These are phyloP conservation scores for Massarina eburnea DNA, from an alignment of 2,329 filamentous ascomycete species.

Conservation along the genomic window DNA sequence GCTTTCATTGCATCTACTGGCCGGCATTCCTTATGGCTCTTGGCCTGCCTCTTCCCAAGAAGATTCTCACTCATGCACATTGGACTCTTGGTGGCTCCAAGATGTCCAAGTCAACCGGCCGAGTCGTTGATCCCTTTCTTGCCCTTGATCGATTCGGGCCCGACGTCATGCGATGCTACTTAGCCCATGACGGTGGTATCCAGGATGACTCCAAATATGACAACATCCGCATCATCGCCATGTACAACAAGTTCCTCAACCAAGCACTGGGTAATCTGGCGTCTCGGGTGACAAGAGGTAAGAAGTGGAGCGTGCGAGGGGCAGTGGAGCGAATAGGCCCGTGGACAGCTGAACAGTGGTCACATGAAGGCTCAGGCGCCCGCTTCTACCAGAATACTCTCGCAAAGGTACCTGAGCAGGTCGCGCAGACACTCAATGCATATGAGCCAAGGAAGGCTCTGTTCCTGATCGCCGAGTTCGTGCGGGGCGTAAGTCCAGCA, in stretches of 20 bases:
- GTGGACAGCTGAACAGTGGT: constrained; percentile 30
- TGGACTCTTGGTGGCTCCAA: constrained; percentile 92
- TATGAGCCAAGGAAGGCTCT: constrained; percentile 33
- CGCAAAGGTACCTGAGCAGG: constrained; percentile 16
- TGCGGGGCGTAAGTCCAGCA: constrained; percentile 27
- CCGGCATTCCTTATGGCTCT: constrained; percentile 92
- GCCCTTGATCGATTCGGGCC: constrained; percentile 86
- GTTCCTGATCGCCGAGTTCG: constrained; percentile 27
- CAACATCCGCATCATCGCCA: constrained; percentile 71
- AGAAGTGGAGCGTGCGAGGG: constrained; percentile 67
- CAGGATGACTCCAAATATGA: constrained; percentile 80
- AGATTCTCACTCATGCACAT: constrained; percentile 85
- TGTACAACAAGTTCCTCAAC: constrained; percentile 79
- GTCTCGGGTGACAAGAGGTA: constrained; percentile 67
- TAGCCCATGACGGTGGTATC: constrained; percentile 78
- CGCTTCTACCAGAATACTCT: constrained; percentile 44
- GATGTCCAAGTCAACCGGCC: constrained; percentile 95
- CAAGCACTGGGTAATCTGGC: constrained; percentile 79
- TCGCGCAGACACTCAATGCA: constrained; percentile 25
- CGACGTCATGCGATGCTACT: constrained; percentile 86
- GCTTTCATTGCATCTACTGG: constrained; percentile 97
- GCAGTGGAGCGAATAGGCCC: constrained; percentile 52
- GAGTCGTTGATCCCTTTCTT: constrained; percentile 92
- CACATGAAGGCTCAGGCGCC: constrained; percentile 28
- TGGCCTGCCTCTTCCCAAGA: constrained; percentile 73